Base-by-base conservation (phyloP, 2,329 filamentous ascomycete species). In the Penicillium sp. region DNA sequence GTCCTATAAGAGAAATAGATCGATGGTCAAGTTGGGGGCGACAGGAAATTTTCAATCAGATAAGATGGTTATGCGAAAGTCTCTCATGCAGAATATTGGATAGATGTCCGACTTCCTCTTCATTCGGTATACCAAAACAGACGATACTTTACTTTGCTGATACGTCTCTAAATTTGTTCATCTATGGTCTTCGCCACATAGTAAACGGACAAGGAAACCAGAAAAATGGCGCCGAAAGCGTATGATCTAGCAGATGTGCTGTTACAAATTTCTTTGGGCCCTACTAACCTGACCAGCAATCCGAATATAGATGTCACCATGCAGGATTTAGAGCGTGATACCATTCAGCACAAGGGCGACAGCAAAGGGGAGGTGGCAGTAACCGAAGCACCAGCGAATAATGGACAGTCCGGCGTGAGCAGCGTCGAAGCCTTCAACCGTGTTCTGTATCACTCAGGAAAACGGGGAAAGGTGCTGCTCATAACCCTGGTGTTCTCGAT, bases 381-480 rank as follows among this genome's bases (percentile, higher is more conserved):
- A 1, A 27, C 24, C 24, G 24, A 27, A 27, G 8, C 24, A 3
- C 24, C 24, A 27, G 34, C 34, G n/a, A 36, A 36, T 36, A 14
- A 46, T 34, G 44, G 34, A 3, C 29, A 48, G 40, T 14, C 45
- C 13, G 45, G 45, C 16, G 45, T 48, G 4, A 40, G 50, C 45
- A 59, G 36, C 24, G 63, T 67, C 42, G 61, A 67, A 52, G 60
- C 63, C 21, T 69, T 67, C 54, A 67, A 66, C 54, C 60, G 61
- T 41, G 59, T 62, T 10, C 52, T 67, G 9, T 60, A 65, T 40
- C 57, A 63, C 7, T 69, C 65, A 6, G 61, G 58, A 27, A 56
- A 43, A 21, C 54, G 53, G 1, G 66, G 65, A 7, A 61, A 52
- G 13, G 32, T 54, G n/a, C 40, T 69, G 5, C 58, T 64, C 32